A percentile compares a stretch with the other conserved stretches of the same genome.
These are phyloP conservation scores for Linderniella brevidens DNA, from an alignment of 257 asterid genomes.

Conservation along the genomic window DNA sequence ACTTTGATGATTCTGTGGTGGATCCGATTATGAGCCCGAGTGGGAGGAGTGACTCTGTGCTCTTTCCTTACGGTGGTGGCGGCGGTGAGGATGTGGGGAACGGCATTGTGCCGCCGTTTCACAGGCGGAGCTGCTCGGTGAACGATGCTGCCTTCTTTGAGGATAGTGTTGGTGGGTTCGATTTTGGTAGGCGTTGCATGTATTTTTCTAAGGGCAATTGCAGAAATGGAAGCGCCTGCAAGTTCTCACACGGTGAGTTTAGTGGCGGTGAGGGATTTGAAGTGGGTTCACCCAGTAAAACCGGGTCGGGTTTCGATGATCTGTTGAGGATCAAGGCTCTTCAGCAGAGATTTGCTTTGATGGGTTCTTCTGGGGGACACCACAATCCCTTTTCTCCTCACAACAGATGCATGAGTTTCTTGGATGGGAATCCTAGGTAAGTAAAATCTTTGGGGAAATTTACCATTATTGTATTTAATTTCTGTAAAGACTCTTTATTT, in stretches of 20 bases:
- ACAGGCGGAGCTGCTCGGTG: conserved; percentile 56
- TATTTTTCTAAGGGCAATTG: conserved; percentile 64
- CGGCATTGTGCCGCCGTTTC: conserved; percentile 27
- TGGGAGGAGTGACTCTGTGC: conserved; percentile 53
- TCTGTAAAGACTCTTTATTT: not conserved
- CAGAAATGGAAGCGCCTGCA: conserved; percentile 56
- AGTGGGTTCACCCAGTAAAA: conserved; percentile 42
- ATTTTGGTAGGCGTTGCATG: conserved; percentile 66
- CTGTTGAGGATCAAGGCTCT: conserved; percentile 43
- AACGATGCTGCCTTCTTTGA: conserved; percentile 49
- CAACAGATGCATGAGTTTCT: conserved; percentile 28
- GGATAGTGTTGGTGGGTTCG: conserved; percentile 32
- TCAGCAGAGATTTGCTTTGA: conserved; percentile 47
- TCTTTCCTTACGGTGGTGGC: conserved; percentile 38
- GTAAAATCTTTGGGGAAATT: not conserved
- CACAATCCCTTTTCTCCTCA: conserved; percentile 27
- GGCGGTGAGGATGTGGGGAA: conserved; percentile 25
- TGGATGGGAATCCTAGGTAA: conserved; percentile 48
- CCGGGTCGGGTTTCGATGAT: conserved; percentile 37
- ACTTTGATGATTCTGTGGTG: conserved; percentile 30
- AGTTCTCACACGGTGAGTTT: conserved; percentile 35
- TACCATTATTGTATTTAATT: not conserved
- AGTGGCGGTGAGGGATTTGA: conserved; percentile 13
- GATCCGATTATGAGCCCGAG: conserved; percentile 60
- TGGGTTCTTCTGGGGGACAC: conserved; percentile 22